Conservation (phyloP, 352 stramenopile species). For the Globisporangium iwayamae region DNA sequence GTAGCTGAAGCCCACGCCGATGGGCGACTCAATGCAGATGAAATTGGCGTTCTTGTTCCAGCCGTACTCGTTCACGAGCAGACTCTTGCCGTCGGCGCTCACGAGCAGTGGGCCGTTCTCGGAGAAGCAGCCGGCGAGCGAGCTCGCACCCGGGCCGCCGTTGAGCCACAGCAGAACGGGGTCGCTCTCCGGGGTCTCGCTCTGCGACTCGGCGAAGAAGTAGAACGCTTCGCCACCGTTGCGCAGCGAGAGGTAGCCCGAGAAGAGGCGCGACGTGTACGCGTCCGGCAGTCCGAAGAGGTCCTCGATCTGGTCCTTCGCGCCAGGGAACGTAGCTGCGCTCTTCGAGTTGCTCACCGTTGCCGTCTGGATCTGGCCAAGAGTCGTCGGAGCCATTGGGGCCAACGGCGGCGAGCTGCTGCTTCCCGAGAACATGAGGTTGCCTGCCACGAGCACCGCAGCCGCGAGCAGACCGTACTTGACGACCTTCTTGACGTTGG, state of each 20-base stretch:
- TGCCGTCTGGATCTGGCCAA: neutral
- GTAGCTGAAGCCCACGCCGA: conserved; percentile 65
- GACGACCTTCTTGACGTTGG: conserved; percentile 13
- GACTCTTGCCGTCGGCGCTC: conserved; percentile 87
- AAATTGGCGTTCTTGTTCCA: conserved; percentile 71
- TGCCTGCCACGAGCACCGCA: conserved; percentile 9
- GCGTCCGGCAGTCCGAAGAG: conserved; percentile 11
- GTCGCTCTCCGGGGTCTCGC: conserved; percentile 72
- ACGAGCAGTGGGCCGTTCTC: conserved; percentile 97
- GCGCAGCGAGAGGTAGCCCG: conserved; percentile 16
- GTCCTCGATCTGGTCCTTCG: conserved; percentile 15
- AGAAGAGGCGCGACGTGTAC: conserved; percentile 21
- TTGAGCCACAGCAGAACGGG: conserved; percentile 97
- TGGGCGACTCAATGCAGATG: conserved; percentile 72
- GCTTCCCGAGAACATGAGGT: conserved; percentile 12
- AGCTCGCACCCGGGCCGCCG: conserved; percentile 93
- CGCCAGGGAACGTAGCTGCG: conserved; percentile 14
- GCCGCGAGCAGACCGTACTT: conserved; percentile 9
- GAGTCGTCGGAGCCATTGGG: neutral
- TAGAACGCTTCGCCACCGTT: conserved; percentile 42
- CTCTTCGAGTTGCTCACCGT: conserved; percentile 6
- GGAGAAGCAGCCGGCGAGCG: conserved; percentile 87
- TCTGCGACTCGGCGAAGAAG: conserved; percentile 98
- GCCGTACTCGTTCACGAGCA: conserved; percentile 48
- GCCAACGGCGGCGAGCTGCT: conserved; percentile 1